Conservation (phyloP, 805 yeast genomes). For the Saturnispora serradocipensis region DNA sequence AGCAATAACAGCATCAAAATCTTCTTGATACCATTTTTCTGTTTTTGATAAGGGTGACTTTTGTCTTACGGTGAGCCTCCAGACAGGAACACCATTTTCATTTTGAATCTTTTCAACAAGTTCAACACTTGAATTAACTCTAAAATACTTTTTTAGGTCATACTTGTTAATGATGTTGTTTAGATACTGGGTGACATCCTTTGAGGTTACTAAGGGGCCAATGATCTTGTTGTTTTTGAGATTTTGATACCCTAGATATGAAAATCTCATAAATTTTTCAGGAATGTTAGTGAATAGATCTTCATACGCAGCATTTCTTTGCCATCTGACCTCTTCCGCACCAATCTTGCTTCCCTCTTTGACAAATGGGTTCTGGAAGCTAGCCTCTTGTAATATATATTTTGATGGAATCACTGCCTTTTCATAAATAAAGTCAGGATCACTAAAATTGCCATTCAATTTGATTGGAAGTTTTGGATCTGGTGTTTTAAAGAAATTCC, state of each 20-base stretch:
- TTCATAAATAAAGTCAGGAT: conserved; percentile 15
- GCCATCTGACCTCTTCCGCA: conserved; percentile 27
- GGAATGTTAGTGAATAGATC: conserved; percentile 36
- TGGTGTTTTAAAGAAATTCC: conserved; percentile 20
- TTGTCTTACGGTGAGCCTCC: conserved; percentile 12
- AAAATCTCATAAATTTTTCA: conserved; percentile 31
- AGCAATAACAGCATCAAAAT: conserved; percentile 50
- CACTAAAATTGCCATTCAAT: conserved; percentile 5
- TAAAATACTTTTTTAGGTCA: conserved; percentile 25
- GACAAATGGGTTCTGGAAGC: conserved; percentile 28
- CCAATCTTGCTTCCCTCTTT: conserved; percentile 5
- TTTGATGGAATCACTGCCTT: conserved; percentile 7
- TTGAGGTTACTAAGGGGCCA: conserved; percentile 14
- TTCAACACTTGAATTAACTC: conserved; percentile 35
- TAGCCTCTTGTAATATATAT: conserved; percentile 20
- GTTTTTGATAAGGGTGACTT: conserved; percentile 8
- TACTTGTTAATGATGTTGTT: conserved; percentile 15
- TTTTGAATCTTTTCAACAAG: conserved; percentile 21
- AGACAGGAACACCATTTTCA: conserved; percentile 28
- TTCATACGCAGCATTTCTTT: conserved; percentile 30
- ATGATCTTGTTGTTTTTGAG: conserved; percentile 7
- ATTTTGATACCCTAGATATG: conserved; percentile 21
- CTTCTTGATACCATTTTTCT: conserved; percentile 35
- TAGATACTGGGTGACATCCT: conserved; percentile 13
- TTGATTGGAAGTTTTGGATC: conserved; percentile 18